Base-by-base conservation (phyloP, 2,329 filamentous ascomycete species). In the Fusarium sp. region DNA sequence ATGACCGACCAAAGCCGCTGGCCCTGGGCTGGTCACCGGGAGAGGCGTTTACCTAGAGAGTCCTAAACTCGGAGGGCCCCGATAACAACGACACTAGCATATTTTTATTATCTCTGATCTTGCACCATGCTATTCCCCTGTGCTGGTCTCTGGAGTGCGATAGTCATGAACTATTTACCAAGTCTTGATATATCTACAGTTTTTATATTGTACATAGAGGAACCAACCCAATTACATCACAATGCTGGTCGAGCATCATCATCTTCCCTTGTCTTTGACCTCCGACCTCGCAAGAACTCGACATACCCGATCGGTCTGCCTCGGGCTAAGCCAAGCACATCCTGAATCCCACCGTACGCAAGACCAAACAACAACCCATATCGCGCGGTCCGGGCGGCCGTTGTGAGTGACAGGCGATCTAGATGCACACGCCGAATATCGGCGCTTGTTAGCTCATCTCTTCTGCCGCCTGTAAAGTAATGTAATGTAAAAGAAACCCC, bases 401-500 rank as follows among this genome's bases (percentile, higher is more conserved):
- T 93, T 65, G 91, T 90, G 35, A 95, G 83, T 38, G 94, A 93
- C 76, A 98, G 93, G 45, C 91, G 88, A 84, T 95, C 93, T 95
- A 79, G 52, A 71, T 57, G 65, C 56, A 52, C 62, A 71, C 71
- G 77, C 78, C 78, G 74, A 79, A 50, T 52, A 72, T 78, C 74
- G 77, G 78, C 78, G 62, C 55, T 56, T 55, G 73, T 79, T 75
- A 78, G 77, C 74, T 58, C 38, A 46, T 47, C 20, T 64, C 25
- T 7, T 27, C 33, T 27, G 25, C 35, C 15, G 22, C 22, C 17
- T 36, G n/a, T 7, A n/a, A 38, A 45, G 22, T 25, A 45, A 45
- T 45, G 38, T 45, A 31, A 50, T 35, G 35, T 35, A 35, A 54
- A 47, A 35, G 20, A 46, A 56, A 25, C 9, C 31, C 41, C 14